Evolutionary conservation across 805 yeast species (phyloP).

Genomic region (Saccharomycopsis guyanensis): DNA sequence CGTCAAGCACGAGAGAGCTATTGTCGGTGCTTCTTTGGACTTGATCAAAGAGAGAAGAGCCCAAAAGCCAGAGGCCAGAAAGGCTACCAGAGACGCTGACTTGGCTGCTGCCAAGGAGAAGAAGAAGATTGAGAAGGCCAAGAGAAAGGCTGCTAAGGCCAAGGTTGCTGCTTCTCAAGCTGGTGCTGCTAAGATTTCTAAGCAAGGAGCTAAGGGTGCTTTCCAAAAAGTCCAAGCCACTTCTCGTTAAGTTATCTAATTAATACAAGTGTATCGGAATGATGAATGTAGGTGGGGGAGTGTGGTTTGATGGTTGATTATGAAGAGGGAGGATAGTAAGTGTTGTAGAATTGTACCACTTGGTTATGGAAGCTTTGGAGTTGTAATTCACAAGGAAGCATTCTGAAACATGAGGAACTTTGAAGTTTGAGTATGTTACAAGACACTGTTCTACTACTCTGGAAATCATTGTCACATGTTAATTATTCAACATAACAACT

Average conservation of each 20-base stretch:
- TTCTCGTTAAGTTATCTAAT: conserved; percentile 64
- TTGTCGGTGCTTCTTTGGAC: conserved; percentile 98
- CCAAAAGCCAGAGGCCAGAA: conserved; percentile 93
- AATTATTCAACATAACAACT: no score
- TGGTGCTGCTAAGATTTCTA: conserved; percentile 73
- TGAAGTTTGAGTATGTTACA: no score
- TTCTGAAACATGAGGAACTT: no score
- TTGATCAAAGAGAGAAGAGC: conserved; percentile 97
- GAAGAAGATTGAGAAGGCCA: conserved; percentile 86
- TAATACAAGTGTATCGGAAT: background rate
- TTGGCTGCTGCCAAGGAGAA: conserved; percentile 75
- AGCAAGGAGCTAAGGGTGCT: conserved; percentile 97
- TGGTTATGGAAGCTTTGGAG: no score
- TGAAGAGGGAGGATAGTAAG: no score
- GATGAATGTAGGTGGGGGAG: background rate
- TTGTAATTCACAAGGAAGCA: no score
- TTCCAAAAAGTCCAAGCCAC: conserved; percentile 95
- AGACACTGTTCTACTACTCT: no score
- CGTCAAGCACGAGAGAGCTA: conserved; percentile 97
- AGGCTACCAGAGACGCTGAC: conserved; percentile 94
- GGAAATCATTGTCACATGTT: no score
- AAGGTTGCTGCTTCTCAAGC: conserved; percentile 56
- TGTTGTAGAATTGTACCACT: no score
- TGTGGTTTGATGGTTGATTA: no score
- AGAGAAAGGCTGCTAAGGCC: conserved; percentile 93